Base-by-base conservation (phyloP, 2,329 filamentous ascomycete genomes). In the Emydomyces testavorans region DNA sequence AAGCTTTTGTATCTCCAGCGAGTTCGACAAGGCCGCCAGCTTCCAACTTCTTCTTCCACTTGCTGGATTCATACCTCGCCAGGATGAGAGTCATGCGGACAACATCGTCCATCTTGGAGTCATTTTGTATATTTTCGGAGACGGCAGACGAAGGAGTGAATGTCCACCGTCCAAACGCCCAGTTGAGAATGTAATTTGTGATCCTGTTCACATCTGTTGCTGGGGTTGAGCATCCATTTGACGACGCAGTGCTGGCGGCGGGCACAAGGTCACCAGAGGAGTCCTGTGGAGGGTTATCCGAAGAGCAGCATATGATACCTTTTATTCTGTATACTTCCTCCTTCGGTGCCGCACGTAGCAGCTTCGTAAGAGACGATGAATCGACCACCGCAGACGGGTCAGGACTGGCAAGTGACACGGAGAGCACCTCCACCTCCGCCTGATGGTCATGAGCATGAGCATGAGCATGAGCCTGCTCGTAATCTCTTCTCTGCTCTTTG, bases 241-340 rank as follows among this genome's bases (percentile, higher is more conserved):
- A 24, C 16, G 53, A 41, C 15, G 49, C 23, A 15, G 45, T 8
- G 35, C 36, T 37, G 39, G 53, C 68, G 8, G 78, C 52, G 6
- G 60, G 55, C 11, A 60, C 55, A 5, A 64, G 56, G 42, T 67
- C 61, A 13, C 72, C 69, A 8, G 67, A 74, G 2, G 73, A 72
- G 40, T 68, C 67, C 1, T 71, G 70, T 0, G 70, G 67, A 0
- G 63, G 67, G 0, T 66, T 60, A 52, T 53, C 65, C 36, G 63
- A 58, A 3, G 66, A 62, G 48, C 59, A 64, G 8, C 72, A 72
- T 6, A 82, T 54, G 3, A 82, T 70, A 0, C 77, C 85, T 65
- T 98, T 98, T 64, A 98, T 96, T 48, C 92, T 80, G 68, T 96
- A 98, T 7, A 94, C 79, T 61, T 96, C 89, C 55, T 98, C 92